These are phyloP conservation scores for Ophiosphaerella narmari DNA, from an alignment of 2,329 filamentous ascomycete genomes.

Conservation along the genomic window DNA sequence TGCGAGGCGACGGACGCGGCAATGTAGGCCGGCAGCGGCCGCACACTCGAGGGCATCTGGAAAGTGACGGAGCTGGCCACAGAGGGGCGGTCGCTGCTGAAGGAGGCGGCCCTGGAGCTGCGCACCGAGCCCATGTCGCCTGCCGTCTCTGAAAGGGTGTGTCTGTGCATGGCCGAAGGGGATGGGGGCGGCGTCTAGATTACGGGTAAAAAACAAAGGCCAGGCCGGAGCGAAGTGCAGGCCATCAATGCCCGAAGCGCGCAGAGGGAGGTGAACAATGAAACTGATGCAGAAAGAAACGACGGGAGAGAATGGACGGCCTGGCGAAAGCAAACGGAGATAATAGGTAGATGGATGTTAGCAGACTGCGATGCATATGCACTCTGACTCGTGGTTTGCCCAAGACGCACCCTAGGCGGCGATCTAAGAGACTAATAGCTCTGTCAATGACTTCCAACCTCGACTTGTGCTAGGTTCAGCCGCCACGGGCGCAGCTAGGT, in stretches of 20 bases:
- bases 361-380: background rate
- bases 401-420: conserved; percentile 5
- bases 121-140: conserved; percentile 42
- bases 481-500: too few relatives aligned
- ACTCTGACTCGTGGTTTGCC: too few relatives aligned
- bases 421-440: conserved; percentile 5
- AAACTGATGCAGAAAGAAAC: too few relatives aligned
- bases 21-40: conserved; percentile 84
- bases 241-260: conserved; percentile 5
- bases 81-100: conserved; percentile 73
- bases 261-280: background rate
- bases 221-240: background rate
- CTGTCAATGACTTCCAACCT: too few relatives aligned
- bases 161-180: conserved; percentile 37
- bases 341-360: too few relatives aligned
- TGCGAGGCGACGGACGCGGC: conserved; percentile 86
- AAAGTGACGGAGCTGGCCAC: conserved; percentile 55
- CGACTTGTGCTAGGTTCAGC: too few relatives aligned
- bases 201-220: background rate
- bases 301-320: too few relatives aligned
- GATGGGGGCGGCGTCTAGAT: conserved; percentile 2
- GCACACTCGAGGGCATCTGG: conserved; percentile 69
- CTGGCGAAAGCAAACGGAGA: too few relatives aligned
- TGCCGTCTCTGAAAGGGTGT: conserved; percentile 37
- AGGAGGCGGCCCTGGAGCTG: conserved; percentile 51